These are phyloP conservation scores for Dimocarpus longan DNA, from an alignment of 345 rosid genomes.

Conservation along the genomic window DNA sequence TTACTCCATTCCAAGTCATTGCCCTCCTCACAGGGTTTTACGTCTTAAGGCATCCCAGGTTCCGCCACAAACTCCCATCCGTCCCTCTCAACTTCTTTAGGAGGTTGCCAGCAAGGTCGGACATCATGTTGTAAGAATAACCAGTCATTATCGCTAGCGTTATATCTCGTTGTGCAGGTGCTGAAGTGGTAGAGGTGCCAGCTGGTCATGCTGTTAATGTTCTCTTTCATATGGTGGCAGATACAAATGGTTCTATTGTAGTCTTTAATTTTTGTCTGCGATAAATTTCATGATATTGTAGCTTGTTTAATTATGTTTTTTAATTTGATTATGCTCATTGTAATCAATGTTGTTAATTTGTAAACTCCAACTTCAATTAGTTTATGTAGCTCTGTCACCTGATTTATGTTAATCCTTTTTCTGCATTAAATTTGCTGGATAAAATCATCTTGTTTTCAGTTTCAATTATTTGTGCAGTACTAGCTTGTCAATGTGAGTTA, in stretches of 20 bases:
- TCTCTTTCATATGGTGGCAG: constrained; percentile 8
- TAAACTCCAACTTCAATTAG: constrained; percentile 9
- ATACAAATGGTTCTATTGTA: neutral
- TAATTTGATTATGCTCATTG: constrained; percentile 1
- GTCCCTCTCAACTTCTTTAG: constrained; percentile 89
- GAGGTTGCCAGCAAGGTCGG: constrained; percentile 96
- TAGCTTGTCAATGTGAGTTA: no score
- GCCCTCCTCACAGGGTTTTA: constrained; percentile 70
- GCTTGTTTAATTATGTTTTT: constrained; percentile 10
- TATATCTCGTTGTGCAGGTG: neutral
- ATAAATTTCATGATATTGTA: constrained; percentile 10
- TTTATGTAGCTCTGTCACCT: neutral
- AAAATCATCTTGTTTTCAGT: neutral
- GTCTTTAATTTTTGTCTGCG: neutral
- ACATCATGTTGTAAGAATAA: constrained; percentile 68
- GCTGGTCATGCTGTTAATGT: neutral
- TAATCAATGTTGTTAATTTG: constrained; percentile 11
- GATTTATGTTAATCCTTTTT: neutral
- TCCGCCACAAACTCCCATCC: constrained; percentile 84
- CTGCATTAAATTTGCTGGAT: neutral
- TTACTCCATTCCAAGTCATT: constrained; percentile 89
- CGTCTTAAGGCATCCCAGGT: constrained; percentile 88
- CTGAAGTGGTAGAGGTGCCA: neutral
- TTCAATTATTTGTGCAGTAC: neutral
- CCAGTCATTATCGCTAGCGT: neutral